Percentiles rank a stretch among this genome's conserved stretches.
Evolutionary conservation across 805 yeast genomes (phyloP).

Genomic region (Wickerhamiella bombiphila): DNA sequence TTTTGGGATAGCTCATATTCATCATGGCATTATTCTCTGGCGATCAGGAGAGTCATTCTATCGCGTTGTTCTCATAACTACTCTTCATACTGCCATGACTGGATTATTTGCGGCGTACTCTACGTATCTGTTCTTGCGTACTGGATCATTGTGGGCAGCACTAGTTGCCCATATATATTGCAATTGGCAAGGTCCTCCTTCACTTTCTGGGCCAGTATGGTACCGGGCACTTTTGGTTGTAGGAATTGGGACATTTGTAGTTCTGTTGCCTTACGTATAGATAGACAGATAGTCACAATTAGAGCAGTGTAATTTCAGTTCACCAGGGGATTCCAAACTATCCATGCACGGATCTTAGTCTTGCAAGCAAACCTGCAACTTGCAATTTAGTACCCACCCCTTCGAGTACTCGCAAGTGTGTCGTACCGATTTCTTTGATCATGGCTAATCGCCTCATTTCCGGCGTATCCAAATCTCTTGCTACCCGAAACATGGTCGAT

Average conservation of each 20-base stretch:
- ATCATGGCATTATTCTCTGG: conserved; percentile 47
- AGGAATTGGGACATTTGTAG: conserved; percentile 31
- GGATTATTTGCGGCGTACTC: conserved; percentile 58
- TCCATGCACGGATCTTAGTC: conserved; percentile 17
- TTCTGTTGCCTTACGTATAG: background rate
- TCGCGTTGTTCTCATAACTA: conserved; percentile 22
- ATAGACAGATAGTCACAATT: background rate
- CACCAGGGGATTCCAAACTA: background rate
- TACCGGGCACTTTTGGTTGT: conserved; percentile 23
- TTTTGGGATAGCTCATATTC: conserved; percentile 68
- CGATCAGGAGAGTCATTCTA: conserved; percentile 11
- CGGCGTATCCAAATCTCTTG: conserved; percentile 53
- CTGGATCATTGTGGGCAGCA: conserved; percentile 42
- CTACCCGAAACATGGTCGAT: conserved; percentile 76
- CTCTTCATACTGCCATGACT: conserved; percentile 48
- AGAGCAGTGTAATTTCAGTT: background rate
- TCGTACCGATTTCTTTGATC: conserved; percentile 74
- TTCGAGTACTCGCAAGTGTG: conserved; percentile 84
- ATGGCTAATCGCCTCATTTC: conserved; percentile 62
- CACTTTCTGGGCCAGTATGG: conserved; percentile 7
- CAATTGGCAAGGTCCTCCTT: conserved; percentile 58
- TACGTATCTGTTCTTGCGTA: conserved; percentile 37
- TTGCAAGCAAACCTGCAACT: conserved; percentile 67
- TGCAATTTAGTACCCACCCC: conserved; percentile 86
- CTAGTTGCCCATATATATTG: conserved; percentile 50